Base-by-base conservation (phyloP, 352 stramenopile species). In the Phytophthora melonis region DNA sequence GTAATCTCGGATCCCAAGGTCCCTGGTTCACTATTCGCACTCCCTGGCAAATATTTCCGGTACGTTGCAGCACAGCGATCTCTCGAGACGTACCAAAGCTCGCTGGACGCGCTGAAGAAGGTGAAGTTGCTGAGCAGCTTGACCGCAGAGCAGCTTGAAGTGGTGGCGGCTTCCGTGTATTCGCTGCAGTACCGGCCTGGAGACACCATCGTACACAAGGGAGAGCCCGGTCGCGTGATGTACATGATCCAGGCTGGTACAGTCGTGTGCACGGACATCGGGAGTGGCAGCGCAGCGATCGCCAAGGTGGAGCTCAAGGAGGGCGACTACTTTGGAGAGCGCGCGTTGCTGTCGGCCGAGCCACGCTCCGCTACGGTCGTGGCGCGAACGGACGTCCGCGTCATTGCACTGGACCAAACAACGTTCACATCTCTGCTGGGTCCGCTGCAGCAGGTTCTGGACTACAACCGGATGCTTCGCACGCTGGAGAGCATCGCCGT, bases 251-350 rank as follows among this genome's bases (percentile, higher is more conserved):
- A 94, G 55, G 63, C 61, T 0, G 90, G 90, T 27, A 82, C 85
- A 9, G 83, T 93, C 8, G 69, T 87, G 45, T 90, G 81, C 56
- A 82, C 77, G 7, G 82, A 89, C 25, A 87, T 91, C 70, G 93
- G 78, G 71, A 80, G 70, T 30, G 78, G 71, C 19, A 76, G 66
- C n/a, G 58, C 75, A 34, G 68, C 43, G n/a, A 49, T 76, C 23
- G 62, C 55, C 3, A 67, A 79, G 16, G 82, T 93, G 3, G 74
- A 86, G 45, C 66, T 92, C 8, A 70, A 71, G 41, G 78, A 93
- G 19, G 84, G 91, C 11, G 90, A 98, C 54, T 98, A 95, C 78
- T 98, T 98, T 75, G 96, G 95, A 58, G 95, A 99, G 68, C 86
- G 91, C 34, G 93, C 95, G 4, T 76, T 99, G 6, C 64, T 98